A percentile compares a stretch with the other conserved stretches of the same genome.
Evolutionary conservation across 1,284 basidiomycete species (phyloP).

Genomic region (Tilletia setariae): DNA sequence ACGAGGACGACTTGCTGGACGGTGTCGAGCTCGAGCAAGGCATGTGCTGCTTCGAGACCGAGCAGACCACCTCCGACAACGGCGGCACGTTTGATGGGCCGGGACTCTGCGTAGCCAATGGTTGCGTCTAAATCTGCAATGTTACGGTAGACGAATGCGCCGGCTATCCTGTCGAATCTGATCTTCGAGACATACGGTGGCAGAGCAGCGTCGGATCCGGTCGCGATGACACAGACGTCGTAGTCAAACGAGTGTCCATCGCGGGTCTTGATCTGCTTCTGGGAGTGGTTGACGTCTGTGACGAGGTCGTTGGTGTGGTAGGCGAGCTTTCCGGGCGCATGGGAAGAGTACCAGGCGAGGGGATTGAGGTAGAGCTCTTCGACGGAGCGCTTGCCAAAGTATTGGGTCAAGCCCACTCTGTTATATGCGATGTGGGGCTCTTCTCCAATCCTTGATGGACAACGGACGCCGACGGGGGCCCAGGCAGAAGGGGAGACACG

Average conservation of each 20-base stretch:
- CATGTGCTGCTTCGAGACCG: slow-evolving; percentile 72
- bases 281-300: slow-evolving; percentile 58
- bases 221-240: slow-evolving; percentile 64
- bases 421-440: slow-evolving; percentile 64
- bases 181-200: slow-evolving; percentile 64
- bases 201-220: slow-evolving; percentile 68
- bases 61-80: slow-evolving; percentile 72
- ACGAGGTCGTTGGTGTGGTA: slow-evolving; percentile 56
- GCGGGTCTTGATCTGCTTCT: slow-evolving; percentile 60
- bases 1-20: slow-evolving; percentile 61
- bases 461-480: background rate
- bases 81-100: slow-evolving; percentile 61
- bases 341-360: slow-evolving; percentile 62
- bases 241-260: slow-evolving; percentile 62
- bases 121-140: slow-evolving; percentile 56
- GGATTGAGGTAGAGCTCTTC: slow-evolving; percentile 68
- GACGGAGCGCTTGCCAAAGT: slow-evolving; percentile 66
- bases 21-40: slow-evolving; percentile 65
- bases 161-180: slow-evolving; percentile 57
- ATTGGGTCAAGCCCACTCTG: slow-evolving; percentile 65
- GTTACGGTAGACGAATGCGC: slow-evolving; percentile 72
- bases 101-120: slow-evolving; percentile 45
- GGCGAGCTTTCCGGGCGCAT: slow-evolving; percentile 45
- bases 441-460: slow-evolving; percentile 60
- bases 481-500: background rate